Conservation (phyloP, 306 rosid species). For the Spatholobus suberectus region DNA sequence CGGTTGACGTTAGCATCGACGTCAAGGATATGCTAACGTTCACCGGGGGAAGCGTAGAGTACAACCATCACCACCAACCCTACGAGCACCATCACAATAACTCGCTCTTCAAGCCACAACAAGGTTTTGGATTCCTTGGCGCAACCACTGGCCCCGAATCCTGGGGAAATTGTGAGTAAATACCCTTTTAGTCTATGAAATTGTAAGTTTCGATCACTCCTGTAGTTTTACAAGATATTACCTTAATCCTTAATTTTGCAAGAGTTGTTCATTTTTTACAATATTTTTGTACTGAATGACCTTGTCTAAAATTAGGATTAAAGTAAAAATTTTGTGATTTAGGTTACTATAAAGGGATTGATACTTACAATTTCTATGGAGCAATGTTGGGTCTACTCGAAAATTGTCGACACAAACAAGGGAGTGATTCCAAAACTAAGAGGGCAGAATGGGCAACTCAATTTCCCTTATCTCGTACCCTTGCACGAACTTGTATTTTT, state of each 20-base stretch:
- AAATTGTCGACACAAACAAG: constrained; percentile 30
- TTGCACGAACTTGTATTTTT: constrained; percentile 25
- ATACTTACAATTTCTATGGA: background rate
- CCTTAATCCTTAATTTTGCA: background rate
- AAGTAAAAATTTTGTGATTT: background rate
- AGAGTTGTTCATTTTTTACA: background rate
- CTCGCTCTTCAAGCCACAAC: constrained; percentile 56
- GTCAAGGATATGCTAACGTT: constrained; percentile 68
- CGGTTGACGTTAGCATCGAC: constrained; percentile 52
- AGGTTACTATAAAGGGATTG: background rate
- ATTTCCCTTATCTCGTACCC: background rate
- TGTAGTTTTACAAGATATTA: background rate
- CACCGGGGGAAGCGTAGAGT: constrained; percentile 57
- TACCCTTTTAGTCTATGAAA: background rate
- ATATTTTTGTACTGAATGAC: no score
- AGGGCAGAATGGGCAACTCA: constrained; percentile 32
- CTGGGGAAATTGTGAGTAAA: constrained; percentile 54
- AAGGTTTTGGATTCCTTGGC: constrained; percentile 70
- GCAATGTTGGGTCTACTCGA: background rate
- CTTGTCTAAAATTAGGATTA: background rate
- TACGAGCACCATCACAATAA: constrained; percentile 45
- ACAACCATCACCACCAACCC: constrained; percentile 32
- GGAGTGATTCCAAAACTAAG: background rate
- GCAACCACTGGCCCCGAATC: constrained; percentile 61
- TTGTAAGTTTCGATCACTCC: background rate